A percentile compares a stretch with the other conserved stretches of the same genome.
phyloP scores from a whole-genome alignment of 2,329 filamentous ascomycete genomes.

The Fusarium sp. region DNA sequence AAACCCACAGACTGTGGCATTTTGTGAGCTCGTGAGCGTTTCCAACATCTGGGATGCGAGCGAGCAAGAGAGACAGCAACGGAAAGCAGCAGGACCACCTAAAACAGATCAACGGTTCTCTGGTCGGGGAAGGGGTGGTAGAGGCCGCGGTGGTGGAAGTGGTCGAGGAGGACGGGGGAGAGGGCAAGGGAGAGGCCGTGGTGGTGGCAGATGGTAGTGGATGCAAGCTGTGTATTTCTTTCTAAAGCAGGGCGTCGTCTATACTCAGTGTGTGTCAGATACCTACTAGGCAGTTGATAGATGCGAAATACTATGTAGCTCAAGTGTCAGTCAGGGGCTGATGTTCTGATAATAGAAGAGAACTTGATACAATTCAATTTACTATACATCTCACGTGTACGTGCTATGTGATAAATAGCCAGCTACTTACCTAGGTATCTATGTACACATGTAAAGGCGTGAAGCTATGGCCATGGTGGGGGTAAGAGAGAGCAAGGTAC shows the following conservation, averaged over 20 bases:
- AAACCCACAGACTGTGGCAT: constrained; percentile 84
- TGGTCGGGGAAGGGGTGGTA: constrained; percentile 50
- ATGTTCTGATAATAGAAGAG: no score
- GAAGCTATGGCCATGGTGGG: constrained; percentile 33
- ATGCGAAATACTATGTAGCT: no score
- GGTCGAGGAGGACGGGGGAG: constrained; percentile 43
- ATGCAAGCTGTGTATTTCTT: background rate
- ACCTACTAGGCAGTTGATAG: no score
- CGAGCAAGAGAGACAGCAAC: constrained; percentile 72
- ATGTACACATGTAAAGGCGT: background rate
- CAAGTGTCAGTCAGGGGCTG: background rate
- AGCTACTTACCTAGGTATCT: no score
- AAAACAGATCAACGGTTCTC: constrained; percentile 50
- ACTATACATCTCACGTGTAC: no score
- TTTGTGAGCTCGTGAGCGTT: constrained; percentile 81
- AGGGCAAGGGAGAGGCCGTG: constrained; percentile 39
- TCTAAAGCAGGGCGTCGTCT: background rate
- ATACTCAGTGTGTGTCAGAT: background rate
- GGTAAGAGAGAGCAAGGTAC: constrained; percentile 24
- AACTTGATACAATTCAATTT: no score
- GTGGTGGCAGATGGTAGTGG: constrained; percentile 36
- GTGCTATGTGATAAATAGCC: no score
- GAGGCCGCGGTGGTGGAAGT: constrained; percentile 49
- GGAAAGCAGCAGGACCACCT: constrained; percentile 67
- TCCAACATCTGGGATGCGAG: constrained; percentile 77